Base-by-base conservation (phyloP, 306 rosid genomes). In the Ceratonia siliqua region DNA sequence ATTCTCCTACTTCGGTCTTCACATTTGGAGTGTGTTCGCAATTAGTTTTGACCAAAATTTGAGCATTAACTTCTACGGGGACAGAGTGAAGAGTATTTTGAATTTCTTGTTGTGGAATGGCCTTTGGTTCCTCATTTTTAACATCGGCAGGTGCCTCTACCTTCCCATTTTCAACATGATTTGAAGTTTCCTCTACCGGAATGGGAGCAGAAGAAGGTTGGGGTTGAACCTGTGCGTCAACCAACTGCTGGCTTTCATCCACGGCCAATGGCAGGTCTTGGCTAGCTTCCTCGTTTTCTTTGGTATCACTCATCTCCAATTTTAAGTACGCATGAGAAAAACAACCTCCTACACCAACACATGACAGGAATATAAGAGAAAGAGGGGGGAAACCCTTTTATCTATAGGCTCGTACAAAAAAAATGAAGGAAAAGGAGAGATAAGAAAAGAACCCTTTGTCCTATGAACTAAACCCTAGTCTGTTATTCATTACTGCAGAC, bases 241-340 rank as follows among this genome's bases (percentile, higher is more conserved):
- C 81, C 18, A 65, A 69, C 54, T 55, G 41, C 28, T 73, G 53
- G 39, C 68, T 79, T 78, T 86, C 85, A 39, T 71, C 78, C 48
- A 81, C 62, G 28, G 15, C 66, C 48, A 20, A 58, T 17, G 77
- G 68, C 45, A 27, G 55, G 1, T 70, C 73, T 52, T 76, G 77
- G 36, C 65, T 75, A 82, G 57, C 65, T 70, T 74, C 87, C 69
- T 76, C 80, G 3, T 78, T 85, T 45, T 76, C 94, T 75, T 82
- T 81, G 41, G 87, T 49, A 66, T 83, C 87, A 85, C 89, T 12
- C 9, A 21, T 14, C 28, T 21, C 46, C 15, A n/a, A 81, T 54
- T 85, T 48, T 25, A 79, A 55, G 36, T 21, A 64, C 28, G 68
- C 83, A 77, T 43, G 46, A 62, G 71, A 53, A 75, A 42, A 14